Conservation (phyloP, 768 basidiomycete genomes). For the Paxillus rubicundulus region DNA sequence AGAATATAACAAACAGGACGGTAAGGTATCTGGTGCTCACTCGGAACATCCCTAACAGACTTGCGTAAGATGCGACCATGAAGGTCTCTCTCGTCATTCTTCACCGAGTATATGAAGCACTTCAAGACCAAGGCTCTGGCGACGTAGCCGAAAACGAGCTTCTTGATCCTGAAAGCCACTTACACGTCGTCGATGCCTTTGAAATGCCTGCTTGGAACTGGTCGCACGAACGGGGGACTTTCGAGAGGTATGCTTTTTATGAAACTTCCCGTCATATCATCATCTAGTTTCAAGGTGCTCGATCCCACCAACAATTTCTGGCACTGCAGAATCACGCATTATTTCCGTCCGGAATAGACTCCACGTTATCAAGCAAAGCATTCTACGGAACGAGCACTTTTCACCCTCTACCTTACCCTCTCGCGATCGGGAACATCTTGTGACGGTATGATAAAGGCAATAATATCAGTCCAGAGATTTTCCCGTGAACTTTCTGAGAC, state of each 20-base stretch:
- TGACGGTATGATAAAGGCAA: constrained; percentile 60
- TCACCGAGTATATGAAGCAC: constrained; percentile 67
- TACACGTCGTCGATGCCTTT: constrained; percentile 85
- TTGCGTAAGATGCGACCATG: constrained; percentile 66
- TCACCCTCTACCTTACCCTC: constrained; percentile 93
- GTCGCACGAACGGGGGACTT: constrained; percentile 81
- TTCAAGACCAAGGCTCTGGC: constrained; percentile 62
- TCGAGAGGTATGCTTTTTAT: constrained; percentile 65
- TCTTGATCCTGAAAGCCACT: constrained; percentile 77
- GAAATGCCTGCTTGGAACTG: constrained; percentile 96
- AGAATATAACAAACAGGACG: constrained; percentile 89
- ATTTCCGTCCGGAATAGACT: constrained; percentile 79
- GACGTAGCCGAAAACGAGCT: constrained; percentile 52
- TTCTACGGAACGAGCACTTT: constrained; percentile 95
- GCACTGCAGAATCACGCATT: constrained; percentile 80
- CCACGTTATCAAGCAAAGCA: constrained; percentile 88
- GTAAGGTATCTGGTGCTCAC: constrained; percentile 34
- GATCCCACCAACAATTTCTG: constrained; percentile 65
- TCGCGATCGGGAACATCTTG: constrained; percentile 78
- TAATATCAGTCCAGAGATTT: constrained; percentile 10
- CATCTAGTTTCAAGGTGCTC: constrained; percentile 37
- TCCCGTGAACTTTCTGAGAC: constrained; percentile 16
- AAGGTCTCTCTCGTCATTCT: constrained; percentile 72
- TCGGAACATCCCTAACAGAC: neutral
- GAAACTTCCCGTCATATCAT: constrained; percentile 1